A percentile compares a stretch with the other conserved stretches of the same genome.
phyloP scores from a whole-genome alignment of 2,329 filamentous ascomycete species.

The Metarhizium sp. region DNA sequence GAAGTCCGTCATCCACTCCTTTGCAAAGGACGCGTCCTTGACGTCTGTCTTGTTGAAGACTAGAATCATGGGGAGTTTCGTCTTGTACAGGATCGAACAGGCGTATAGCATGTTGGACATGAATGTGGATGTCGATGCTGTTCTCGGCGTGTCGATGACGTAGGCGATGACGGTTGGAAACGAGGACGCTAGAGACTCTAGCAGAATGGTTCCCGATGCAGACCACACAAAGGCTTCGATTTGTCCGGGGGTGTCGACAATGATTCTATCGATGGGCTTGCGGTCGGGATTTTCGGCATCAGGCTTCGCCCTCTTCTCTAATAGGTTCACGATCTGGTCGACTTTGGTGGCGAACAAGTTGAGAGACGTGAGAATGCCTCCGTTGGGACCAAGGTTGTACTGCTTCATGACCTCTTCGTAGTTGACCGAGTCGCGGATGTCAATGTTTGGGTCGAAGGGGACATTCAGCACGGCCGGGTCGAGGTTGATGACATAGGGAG shows the following conservation, averaged over 20 bases:
- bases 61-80: conserved; percentile 94
- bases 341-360: conserved; percentile 98
- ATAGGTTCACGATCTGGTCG: conserved; percentile 79
- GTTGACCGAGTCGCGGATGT: conserved; percentile 97
- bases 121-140: conserved; percentile 87
- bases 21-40: conserved; percentile 81
- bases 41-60: conserved; percentile 99
- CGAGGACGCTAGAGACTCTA: conserved; percentile 83
- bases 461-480: conserved; percentile 90
- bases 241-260: conserved; percentile 93
- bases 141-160: conserved; percentile 92
- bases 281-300: conserved; percentile 48
- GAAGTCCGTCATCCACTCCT: conserved; percentile 99
- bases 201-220: conserved; percentile 84
- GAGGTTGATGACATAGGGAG: conserved; percentile 94
- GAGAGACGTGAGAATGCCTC: conserved; percentile 87
- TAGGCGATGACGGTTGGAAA: conserved; percentile 98
- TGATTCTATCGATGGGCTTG: conserved; percentile 67
- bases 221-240: conserved; percentile 99
- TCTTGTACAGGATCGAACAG: conserved; percentile 98
- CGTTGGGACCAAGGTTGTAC: conserved; percentile 95
- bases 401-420: conserved; percentile 99
- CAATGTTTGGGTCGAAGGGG: conserved; percentile 95
- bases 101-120: conserved; percentile 99
- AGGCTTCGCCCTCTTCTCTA: conserved; percentile 77